A percentile compares a stretch with the other conserved stretches of the same genome.
Evolutionary conservation across 768 basidiomycete genomes (phyloP).

Genomic region (Phallus indusiatus): DNA sequence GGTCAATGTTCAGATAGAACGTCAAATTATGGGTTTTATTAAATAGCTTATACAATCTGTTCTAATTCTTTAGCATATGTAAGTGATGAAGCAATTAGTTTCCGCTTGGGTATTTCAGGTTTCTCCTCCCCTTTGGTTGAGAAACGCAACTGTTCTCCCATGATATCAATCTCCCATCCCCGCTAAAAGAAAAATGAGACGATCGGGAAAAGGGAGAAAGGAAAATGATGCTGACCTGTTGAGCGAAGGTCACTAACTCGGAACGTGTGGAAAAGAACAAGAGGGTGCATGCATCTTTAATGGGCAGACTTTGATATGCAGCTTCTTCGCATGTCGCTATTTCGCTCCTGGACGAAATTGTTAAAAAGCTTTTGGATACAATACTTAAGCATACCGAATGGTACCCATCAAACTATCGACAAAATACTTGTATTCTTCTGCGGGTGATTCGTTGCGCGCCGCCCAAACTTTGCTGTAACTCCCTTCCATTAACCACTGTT

Average conservation of each 20-base stretch:
- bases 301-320: constrained; percentile 84
- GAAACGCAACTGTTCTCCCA: constrained; percentile 64
- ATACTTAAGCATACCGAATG: constrained; percentile 64
- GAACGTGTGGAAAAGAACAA: constrained; percentile 82
- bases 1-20: too few relatives aligned
- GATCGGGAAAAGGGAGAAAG: constrained; percentile 4
- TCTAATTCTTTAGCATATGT: constrained; percentile 81
- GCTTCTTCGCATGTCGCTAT: constrained; percentile 95
- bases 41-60: constrained; percentile 81
- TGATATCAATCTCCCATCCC: constrained; percentile 74
- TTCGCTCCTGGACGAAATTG: constrained; percentile 88
- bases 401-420: constrained; percentile 91
- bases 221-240: constrained; percentile 52
- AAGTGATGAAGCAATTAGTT: constrained; percentile 68
- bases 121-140: constrained; percentile 73
- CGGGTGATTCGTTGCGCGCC: constrained; percentile 84
- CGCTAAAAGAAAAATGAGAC: constrained; percentile 38
- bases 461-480: constrained; percentile 98
- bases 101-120: constrained; percentile 77
- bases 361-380: too few relatives aligned
- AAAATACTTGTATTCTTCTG: constrained; percentile 92
- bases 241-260: constrained; percentile 76
- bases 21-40: neutral
- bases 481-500: constrained; percentile 98
- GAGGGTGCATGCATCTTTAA: constrained; percentile 83